A percentile compares a stretch with the other conserved stretches of the same genome.
Evolutionary conservation across 805 yeast genomes (phyloP).

Genomic region (Wickerhamomyces xylosicus): DNA sequence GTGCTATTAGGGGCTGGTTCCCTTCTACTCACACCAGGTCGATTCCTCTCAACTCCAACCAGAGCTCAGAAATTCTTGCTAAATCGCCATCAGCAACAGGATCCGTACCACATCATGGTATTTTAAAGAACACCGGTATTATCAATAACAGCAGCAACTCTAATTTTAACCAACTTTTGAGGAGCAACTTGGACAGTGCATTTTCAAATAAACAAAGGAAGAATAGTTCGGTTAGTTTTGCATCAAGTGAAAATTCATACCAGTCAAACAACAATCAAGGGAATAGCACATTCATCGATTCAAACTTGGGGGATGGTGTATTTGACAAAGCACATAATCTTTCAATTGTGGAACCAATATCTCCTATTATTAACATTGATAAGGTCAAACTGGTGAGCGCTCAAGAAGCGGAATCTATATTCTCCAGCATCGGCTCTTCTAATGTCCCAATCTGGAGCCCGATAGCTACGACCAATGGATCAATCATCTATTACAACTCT

Average conservation of each 20-base stretch:
- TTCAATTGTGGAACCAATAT: conserved; percentile 6
- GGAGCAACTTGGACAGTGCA: conserved; percentile 14
- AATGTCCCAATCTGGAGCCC: conserved; percentile 51
- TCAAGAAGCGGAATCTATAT: conserved; percentile 27
- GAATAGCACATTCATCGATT: neutral
- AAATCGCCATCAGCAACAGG: conserved; percentile 2
- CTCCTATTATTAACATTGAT: conserved; percentile 9
- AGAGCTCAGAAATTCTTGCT: neutral
- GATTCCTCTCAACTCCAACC: conserved; percentile 10
- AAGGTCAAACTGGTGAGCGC: conserved; percentile 21
- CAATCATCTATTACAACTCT: conserved; percentile 48
- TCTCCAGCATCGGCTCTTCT: conserved; percentile 23
- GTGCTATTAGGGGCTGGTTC: conserved; percentile 69
- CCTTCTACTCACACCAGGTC: conserved; percentile 52
- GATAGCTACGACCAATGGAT: conserved; percentile 42
- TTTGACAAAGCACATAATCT: conserved; percentile 6
- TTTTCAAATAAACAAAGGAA: conserved; percentile 26
- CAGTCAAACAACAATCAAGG: conserved; percentile 21
- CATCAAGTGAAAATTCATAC: conserved; percentile 20
- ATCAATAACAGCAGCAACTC: neutral
- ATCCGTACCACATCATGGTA: conserved; percentile 3
- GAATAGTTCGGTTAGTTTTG: conserved; percentile 40
- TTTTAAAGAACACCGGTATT: neutral
- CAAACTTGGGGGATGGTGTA: conserved; percentile 18
- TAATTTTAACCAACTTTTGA: conserved; percentile 12